Evolutionary conservation across 2,329 filamentous ascomycete species (phyloP).

Genomic region (Hawksworthiomyces lignivorus): DNA sequence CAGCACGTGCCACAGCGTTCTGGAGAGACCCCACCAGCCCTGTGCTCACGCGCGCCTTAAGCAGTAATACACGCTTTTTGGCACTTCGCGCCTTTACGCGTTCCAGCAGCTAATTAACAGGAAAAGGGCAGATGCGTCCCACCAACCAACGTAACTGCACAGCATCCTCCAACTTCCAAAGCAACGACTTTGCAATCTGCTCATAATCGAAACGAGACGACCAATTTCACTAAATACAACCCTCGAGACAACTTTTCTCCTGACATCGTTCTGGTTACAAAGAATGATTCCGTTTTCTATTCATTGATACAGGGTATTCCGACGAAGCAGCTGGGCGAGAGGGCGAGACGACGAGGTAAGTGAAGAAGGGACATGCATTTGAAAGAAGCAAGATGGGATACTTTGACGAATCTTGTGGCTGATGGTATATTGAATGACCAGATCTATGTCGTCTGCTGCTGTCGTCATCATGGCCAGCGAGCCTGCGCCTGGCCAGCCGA

Average conservation of each 20-base stretch:
- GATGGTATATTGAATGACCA: background rate
- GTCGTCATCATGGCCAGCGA: slow-evolving; percentile 38
- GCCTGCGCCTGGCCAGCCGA: slow-evolving; percentile 24
- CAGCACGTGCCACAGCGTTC: slow-evolving; percentile 9
- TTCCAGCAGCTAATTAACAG: slow-evolving; percentile 6
- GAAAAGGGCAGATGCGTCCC: slow-evolving; percentile 9
- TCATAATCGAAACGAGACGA: too few species aligned
- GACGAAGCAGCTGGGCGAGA: background rate
- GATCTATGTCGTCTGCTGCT: slow-evolving; percentile 35
- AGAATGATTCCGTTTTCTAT: too few species aligned
- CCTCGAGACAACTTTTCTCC: too few species aligned
- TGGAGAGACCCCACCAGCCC: too few species aligned
- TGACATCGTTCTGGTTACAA: too few species aligned
- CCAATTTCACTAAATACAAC: too few species aligned
- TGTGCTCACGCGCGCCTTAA: too few species aligned
- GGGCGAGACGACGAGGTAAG: slow-evolving; percentile 3
- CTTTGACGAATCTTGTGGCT: background rate
- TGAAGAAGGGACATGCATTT: background rate
- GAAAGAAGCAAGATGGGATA: too few species aligned
- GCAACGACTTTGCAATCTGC: background rate
- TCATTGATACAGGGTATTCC: too few species aligned
- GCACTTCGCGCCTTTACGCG: slow-evolving; percentile 8
- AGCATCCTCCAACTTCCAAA: background rate
- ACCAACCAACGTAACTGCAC: background rate
- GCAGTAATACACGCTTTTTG: background rate